Base-by-base conservation (phyloP, 352 stramenopile species). In the Globisporangium paddicum region DNA sequence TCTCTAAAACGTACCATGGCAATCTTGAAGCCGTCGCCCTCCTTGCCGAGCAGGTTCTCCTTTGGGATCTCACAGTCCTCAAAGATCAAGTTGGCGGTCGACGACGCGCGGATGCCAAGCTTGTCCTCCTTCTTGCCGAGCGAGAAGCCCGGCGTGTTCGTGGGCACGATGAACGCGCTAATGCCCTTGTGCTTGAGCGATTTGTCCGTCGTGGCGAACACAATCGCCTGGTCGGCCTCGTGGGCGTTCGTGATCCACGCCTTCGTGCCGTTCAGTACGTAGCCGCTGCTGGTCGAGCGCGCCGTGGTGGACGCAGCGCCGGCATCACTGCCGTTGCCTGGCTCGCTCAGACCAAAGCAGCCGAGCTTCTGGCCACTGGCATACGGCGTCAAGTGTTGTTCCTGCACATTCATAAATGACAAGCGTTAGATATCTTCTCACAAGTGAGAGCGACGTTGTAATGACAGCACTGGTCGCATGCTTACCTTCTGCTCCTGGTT, bases 101-200 rank as follows among this genome's bases (percentile, higher is more conserved):
- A 98, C 23, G 93, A 98, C 21, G 82, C 96, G 13, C 96, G 80
- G 51, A 99, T 99, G n/a, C 96, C 96, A 18, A 99, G 74, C 67
- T 99, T 99, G 67, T 99, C 96, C 71, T 99, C 96, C 66, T 98
- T 98, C 69, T 97, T 98, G 58, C 96, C 96, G 21, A 99, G 73
- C 40, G 89, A 97, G 60, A 98, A 98, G 28, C 96, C 96, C 7
- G 90, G 80, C 25, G 81, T 75, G 67, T 96, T 77, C 23, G 81
- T 97, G 14, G 92, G 89, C 41, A 99, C 93, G 58, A 99, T 85
- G 68, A 99, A 99, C 3, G 96, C 96, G 35, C 90, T 98, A 64
- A 99, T 99, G 37, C 96, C 96, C 75, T 97, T 98, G 81, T 98
- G 89, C 69, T 92, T 96, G 45, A 90, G 75, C 28, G 81, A 92